Conservation (phyloP, 495 filamentous ascomycete species). For the Penicillium robsamsonii region DNA sequence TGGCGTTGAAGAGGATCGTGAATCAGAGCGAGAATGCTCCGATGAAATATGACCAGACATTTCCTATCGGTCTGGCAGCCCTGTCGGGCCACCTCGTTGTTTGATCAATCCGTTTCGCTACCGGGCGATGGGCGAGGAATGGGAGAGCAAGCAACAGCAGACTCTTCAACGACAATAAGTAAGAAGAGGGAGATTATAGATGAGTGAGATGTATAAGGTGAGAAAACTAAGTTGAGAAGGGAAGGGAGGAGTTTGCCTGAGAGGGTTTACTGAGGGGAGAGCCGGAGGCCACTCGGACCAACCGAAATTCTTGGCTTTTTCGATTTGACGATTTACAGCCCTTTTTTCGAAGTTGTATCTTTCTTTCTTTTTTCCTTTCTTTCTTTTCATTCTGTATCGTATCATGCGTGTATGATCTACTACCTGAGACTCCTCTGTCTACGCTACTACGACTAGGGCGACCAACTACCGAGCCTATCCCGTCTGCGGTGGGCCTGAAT, state of each 20-base stretch:
- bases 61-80: constrained; percentile 41
- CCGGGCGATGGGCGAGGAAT: not conserved
- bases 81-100: constrained; percentile 43
- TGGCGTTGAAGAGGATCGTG: constrained; percentile 37
- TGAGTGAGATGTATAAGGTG: constrained; percentile 8
- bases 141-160: not conserved
- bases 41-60: constrained; percentile 47
- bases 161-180: constrained; percentile 1
- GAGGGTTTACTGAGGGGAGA: constrained; percentile 25
- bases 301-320: constrained; percentile 17
- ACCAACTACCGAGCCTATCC: constrained; percentile 21
- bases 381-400: constrained; percentile 2
- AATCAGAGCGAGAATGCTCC: constrained; percentile 43
- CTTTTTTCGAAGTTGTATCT: constrained; percentile 1
- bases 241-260: constrained; percentile 27
- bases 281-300: constrained; percentile 10
- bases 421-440: constrained; percentile 22
- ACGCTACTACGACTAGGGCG: constrained; percentile 27
- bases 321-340: not conserved
- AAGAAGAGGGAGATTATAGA: constrained; percentile 7
- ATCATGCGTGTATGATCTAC: constrained; percentile 13
- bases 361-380: not conserved
- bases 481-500: constrained; percentile 23
- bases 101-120: constrained; percentile 27
- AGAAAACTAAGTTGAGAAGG: constrained; percentile 10